A percentile compares a stretch with the other conserved stretches of the same genome.
phyloP scores from a whole-genome alignment of 116 monocot genomes.

The Trichopus zeylanicus region DNA sequence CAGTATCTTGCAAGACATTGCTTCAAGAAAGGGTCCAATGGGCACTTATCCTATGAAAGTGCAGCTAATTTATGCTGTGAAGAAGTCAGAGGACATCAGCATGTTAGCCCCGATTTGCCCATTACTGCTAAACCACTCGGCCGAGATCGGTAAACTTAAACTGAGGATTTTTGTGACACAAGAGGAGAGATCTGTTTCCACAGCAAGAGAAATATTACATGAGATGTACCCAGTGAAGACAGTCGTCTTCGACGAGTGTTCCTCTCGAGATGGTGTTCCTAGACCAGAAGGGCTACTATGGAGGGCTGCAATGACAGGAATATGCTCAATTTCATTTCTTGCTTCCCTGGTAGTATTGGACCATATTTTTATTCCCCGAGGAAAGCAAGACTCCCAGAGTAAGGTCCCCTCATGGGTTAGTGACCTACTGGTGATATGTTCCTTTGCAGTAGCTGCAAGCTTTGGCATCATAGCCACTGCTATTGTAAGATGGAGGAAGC shows the following conservation, averaged over 20 bases:
- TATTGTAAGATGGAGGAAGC: conserved; percentile 13
- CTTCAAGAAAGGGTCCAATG: conserved; percentile 16
- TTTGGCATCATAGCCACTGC: conserved; percentile 13
- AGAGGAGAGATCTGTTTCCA: conserved; percentile 27
- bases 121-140: conserved; percentile 15
- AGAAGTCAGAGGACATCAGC: conserved; percentile 45
- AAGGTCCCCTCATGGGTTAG: conserved; percentile 54
- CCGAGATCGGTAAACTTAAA: conserved; percentile 9
- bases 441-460: conserved; percentile 33
- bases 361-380: conserved; percentile 26
- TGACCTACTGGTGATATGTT: conserved; percentile 35
- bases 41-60: conserved; percentile 17
- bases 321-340: conserved; percentile 38
- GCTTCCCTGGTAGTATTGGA: conserved; percentile 28
- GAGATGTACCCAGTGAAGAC: conserved; percentile 23
- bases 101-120: conserved; percentile 43
- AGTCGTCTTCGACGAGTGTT: conserved; percentile 8
- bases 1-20: conserved; percentile 57
- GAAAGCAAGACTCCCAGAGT: conserved; percentile 10
- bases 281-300: conserved; percentile 23
- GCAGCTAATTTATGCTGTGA: conserved; percentile 52
- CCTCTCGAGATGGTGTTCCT: not conserved
- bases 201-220: conserved; percentile 18
- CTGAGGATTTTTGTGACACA: conserved; percentile 53
- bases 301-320: conserved; percentile 32